phyloP scores from a whole-genome alignment of 2,329 filamentous ascomycete genomes.

The Fusarium longipes region DNA sequence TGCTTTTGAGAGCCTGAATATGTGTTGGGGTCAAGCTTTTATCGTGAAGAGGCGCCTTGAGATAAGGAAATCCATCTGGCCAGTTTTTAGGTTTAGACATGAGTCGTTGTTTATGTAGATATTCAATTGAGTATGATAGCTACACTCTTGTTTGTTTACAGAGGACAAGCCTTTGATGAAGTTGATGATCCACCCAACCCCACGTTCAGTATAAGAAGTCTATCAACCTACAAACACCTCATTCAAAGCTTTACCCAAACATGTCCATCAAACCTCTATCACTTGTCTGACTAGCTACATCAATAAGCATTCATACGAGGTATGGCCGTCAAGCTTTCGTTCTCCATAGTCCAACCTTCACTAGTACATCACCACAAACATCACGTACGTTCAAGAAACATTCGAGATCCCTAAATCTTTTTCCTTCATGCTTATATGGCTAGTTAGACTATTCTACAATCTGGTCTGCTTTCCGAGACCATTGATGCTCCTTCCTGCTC shows the following conservation, averaged over 20 bases:
- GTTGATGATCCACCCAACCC: not conserved
- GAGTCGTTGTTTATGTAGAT: too few species aligned
- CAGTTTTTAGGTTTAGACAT: conserved; percentile 66
- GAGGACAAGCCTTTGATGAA: not conserved
- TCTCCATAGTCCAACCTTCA: not conserved
- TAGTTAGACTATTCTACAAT: conserved; percentile 47
- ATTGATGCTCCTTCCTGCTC: conserved; percentile 12
- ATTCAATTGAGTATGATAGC: too few species aligned
- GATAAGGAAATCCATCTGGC: conserved; percentile 65
- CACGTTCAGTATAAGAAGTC: not conserved
- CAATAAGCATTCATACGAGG: too few species aligned
- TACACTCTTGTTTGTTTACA: not conserved
- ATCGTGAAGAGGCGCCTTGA: conserved; percentile 62
- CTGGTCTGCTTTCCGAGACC: conserved; percentile 21
- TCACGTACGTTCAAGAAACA: not conserved
- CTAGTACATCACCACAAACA: not conserved
- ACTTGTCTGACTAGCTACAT: not conserved
- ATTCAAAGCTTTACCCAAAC: not conserved
- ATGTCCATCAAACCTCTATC: not conserved
- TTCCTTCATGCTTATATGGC: conserved; percentile 22
- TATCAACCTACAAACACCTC: not conserved
- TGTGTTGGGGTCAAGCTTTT: conserved; percentile 58
- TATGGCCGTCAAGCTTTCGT: not conserved
- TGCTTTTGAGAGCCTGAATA: conserved; percentile 52
- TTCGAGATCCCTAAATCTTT: not conserved